Evolutionary conservation across 306 rosid genomes (phyloP).

Genomic region (Quercus alba): DNA sequence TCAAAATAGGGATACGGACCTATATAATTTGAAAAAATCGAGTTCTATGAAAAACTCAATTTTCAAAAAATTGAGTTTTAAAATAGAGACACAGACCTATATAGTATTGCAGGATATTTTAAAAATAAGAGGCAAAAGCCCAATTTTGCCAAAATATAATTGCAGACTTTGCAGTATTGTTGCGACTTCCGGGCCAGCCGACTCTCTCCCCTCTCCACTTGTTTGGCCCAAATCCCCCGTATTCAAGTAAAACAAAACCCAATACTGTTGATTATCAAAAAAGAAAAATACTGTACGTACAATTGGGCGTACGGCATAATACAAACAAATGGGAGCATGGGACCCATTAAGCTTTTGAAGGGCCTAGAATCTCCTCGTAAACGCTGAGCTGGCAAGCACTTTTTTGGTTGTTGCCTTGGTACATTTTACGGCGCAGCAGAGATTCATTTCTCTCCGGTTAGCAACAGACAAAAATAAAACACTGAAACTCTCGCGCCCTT

Average conservation of each 20-base stretch:
- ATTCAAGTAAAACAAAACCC: no score
- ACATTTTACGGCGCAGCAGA: background rate
- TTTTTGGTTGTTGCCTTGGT: background rate
- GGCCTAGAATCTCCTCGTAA: background rate
- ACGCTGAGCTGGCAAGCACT: background rate
- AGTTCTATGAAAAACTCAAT: fast-evolving
- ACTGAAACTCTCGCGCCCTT: background rate
- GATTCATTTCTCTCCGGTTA: background rate
- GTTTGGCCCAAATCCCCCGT: background rate
- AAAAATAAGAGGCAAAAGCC: no score
- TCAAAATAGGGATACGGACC: no score
- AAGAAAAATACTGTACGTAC: no score
- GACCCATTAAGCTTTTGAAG: background rate
- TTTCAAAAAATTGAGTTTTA: fast-evolving
- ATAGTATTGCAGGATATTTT: no score
- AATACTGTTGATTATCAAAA: no score
- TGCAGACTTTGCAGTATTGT: no score
- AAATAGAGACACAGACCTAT: fast-evolving
- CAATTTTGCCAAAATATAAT: no score
- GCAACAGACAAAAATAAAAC: background rate
- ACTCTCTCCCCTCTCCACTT: no score
- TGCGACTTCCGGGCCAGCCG: no score
- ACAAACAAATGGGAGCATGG: background rate
- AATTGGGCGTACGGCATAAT: no score
- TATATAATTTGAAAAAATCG: no score